Conservation (phyloP, 1,284 basidiomycete species). For the Wolfiporia cocos region DNA sequence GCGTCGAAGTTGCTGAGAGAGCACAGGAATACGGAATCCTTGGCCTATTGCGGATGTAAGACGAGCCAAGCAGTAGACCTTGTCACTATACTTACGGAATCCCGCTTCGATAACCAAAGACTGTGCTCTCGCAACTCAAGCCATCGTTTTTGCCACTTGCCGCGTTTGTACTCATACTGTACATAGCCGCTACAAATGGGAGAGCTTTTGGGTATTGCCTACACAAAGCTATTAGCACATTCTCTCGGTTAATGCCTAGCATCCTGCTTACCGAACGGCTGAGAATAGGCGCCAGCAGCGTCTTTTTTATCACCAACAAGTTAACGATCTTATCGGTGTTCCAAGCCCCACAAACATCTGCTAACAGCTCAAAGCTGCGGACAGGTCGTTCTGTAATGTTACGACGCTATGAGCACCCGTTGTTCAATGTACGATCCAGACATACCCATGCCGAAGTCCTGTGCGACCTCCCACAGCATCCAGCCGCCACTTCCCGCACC, state of each 20-base stretch:
- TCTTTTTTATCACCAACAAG: conserved; percentile 70
- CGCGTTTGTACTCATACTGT: conserved; percentile 81
- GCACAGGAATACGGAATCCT: conserved; percentile 77
- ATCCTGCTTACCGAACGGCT: conserved; percentile 45
- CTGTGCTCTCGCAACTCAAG: conserved; percentile 80
- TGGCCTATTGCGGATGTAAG: conserved; percentile 45
- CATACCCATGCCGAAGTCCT: conserved; percentile 83
- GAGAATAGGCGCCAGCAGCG: conserved; percentile 51
- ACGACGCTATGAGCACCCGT: conserved; percentile 23
- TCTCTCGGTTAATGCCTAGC: not conserved
- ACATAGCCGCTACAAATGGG: conserved; percentile 71
- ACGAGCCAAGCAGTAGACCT: not conserved
- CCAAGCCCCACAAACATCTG: conserved; percentile 77
- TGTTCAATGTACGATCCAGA: conserved; percentile 6
- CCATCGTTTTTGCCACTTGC: conserved; percentile 91
- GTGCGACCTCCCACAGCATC: conserved; percentile 77
- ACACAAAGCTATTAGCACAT: conserved; percentile 4
- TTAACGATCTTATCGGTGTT: conserved; percentile 74
- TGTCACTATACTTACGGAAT: conserved; percentile 49
- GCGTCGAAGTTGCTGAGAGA: conserved; percentile 82
- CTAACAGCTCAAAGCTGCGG: conserved; percentile 73
- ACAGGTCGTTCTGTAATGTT: conserved; percentile 70
- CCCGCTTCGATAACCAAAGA: conserved; percentile 81
- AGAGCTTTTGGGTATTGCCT: conserved; percentile 68
- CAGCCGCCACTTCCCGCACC: conserved; percentile 55